Percentiles rank a stretch among this genome's conserved stretches.
Conservation (phyloP, 441 rosid species). For the Populus hybrid region DNA sequence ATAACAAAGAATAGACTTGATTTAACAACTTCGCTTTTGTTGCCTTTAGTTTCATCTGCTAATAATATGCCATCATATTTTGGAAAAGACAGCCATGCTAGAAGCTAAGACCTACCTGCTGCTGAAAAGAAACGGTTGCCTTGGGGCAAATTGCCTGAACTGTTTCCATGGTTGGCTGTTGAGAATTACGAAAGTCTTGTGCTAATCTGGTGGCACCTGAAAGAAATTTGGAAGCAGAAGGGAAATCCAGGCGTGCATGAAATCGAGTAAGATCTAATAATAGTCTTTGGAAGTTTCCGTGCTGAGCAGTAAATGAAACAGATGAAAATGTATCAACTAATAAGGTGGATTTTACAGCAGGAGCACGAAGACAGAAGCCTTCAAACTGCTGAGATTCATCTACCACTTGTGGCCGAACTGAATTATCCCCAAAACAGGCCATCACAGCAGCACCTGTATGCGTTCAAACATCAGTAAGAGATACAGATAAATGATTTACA, state of each 20-base stretch:
- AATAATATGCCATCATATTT: neutral
- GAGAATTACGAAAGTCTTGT: constrained; percentile 62
- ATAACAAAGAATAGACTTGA: neutral
- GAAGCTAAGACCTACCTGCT: constrained; percentile 54
- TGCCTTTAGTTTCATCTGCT: neutral
- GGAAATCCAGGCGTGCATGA: constrained; percentile 70
- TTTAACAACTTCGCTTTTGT: neutral
- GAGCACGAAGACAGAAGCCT: constrained; percentile 46
- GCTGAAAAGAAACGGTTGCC: constrained; percentile 71
- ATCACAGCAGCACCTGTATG: constrained; percentile 63
- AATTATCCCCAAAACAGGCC: constrained; percentile 62
- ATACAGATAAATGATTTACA: neutral
- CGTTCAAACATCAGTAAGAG: neutral
- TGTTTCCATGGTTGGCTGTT: constrained; percentile 51
- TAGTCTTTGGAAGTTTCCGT: constrained; percentile 74
- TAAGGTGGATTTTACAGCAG: constrained; percentile 55
- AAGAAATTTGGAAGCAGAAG: constrained; percentile 70
- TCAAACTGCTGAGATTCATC: constrained; percentile 30
- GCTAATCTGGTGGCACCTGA: constrained; percentile 55
- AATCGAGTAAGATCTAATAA: constrained; percentile 79
- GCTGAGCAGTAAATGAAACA: constrained; percentile 71
- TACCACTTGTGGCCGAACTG: constrained; percentile 36
- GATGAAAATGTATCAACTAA: constrained; percentile 73
- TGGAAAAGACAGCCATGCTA: neutral
- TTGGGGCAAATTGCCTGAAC: constrained; percentile 65